Conservation (phyloP, 345 rosid genomes). For the Euphorbia pulcherrima region DNA sequence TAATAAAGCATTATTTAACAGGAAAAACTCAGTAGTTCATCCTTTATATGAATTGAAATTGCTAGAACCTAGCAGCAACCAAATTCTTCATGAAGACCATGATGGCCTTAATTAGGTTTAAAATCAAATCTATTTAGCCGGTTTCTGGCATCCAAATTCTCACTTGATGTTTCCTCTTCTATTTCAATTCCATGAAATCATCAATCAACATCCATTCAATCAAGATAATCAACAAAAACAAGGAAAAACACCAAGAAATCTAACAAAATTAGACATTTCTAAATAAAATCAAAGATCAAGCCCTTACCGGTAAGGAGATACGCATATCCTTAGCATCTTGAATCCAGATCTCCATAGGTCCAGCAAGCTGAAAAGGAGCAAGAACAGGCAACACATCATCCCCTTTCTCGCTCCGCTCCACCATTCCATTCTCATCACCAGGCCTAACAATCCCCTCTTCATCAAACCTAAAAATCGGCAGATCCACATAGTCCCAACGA, state of each 20-base stretch:
- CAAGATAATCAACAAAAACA: too few species aligned
- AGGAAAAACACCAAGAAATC: not conserved
- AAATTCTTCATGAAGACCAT: not conserved
- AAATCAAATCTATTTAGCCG: not conserved
- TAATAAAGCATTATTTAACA: not conserved
- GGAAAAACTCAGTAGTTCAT: not conserved
- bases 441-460: conserved; percentile 14
- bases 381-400: conserved; percentile 55
- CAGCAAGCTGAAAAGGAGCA: conserved; percentile 91
- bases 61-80: not conserved
- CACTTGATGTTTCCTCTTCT: not conserved
- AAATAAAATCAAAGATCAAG: not conserved
- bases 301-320: conserved; percentile 62
- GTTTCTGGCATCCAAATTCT: not conserved
- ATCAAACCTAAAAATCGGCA: conserved; percentile 66
- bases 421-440: conserved; percentile 39
- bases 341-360: conserved; percentile 96
- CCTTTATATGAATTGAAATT: not conserved
- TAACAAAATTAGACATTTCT: not conserved
- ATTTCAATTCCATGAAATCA: not conserved
- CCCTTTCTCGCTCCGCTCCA: conserved; percentile 30
- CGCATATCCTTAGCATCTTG: conserved; percentile 90
- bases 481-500: conserved; percentile 82
- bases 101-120: not conserved
- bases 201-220: not conserved